A percentile compares a stretch with the other conserved stretches of the same genome.
These are phyloP conservation scores for Isatis tinctoria DNA, from an alignment of 345 rosid species.

Conservation along the genomic window DNA sequence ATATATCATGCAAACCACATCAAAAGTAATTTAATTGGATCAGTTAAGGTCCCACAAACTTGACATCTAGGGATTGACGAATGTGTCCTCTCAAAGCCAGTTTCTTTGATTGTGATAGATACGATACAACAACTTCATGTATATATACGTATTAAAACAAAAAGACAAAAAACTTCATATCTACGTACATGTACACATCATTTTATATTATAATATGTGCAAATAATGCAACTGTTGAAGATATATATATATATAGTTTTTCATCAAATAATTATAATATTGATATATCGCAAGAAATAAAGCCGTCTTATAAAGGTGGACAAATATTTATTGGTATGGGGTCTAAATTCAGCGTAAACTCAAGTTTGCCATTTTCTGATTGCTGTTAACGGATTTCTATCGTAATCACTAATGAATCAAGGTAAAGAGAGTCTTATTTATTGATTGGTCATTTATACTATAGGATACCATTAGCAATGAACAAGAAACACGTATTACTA, in stretches of 20 bases:
- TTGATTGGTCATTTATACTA: neutral
- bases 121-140: constrained; percentile 18
- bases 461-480: neutral
- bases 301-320: neutral
- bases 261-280: neutral
- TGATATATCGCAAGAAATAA: neutral
- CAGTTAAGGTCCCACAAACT: neutral
- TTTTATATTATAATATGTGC: too few species aligned
- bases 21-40: constrained; percentile 16
- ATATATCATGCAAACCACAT: neutral
- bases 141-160: neutral
- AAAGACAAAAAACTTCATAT: neutral
- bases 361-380: neutral
- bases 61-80: constrained; percentile 27
- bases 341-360: neutral
- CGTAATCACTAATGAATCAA: constrained; percentile 1
- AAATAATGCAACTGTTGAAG: neutral
- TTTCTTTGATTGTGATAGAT: constrained; percentile 36
- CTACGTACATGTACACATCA: neutral
- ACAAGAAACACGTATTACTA: too few species aligned
- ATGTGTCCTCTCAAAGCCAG: constrained; percentile 25
- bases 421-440: neutral
- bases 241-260: neutral
- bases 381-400: neutral
- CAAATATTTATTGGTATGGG: neutral